phyloP scores from a whole-genome alignment of 495 filamentous ascomycete genomes.

The Lophiostoma macrostomum region DNA sequence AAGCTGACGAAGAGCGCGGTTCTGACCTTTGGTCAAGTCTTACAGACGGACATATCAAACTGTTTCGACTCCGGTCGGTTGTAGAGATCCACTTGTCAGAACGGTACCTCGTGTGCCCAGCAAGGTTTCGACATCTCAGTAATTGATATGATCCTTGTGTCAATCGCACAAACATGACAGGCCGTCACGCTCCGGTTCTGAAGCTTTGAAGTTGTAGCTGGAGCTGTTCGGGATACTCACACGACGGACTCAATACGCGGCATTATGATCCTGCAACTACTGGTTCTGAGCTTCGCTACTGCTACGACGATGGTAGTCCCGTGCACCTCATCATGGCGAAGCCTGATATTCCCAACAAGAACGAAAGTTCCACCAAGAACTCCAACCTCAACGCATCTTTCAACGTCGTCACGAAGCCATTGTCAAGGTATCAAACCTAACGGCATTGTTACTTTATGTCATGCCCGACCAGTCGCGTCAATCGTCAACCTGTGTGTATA shows the following conservation, averaged over 20 bases:
- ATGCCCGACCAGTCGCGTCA: conserved; percentile 41
- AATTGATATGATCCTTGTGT: conserved; percentile 16
- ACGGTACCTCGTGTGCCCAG: conserved; percentile 30
- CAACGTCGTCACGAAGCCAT: conserved; percentile 29
- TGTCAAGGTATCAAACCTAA: conserved; percentile 25
- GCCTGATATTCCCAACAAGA: conserved; percentile 31
- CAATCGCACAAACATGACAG: conserved; percentile 16
- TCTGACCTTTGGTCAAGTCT: conserved; percentile 28
- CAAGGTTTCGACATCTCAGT: conserved; percentile 31
- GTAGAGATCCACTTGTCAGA: conserved; percentile 39
- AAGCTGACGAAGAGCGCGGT: conserved; percentile 35
- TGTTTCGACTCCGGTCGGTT: conserved; percentile 13
- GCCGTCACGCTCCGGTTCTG: conserved; percentile 33
- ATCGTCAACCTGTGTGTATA: conserved; percentile 37
- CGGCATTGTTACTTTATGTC: conserved; percentile 29
- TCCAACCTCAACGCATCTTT: conserved; percentile 33
- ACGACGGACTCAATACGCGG: conserved; percentile 20
- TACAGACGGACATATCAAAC: conserved; percentile 36
- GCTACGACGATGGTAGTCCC: conserved; percentile 32
- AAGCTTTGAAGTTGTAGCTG: conserved; percentile 12
- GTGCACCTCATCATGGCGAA: conserved; percentile 27
- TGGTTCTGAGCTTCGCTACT: neutral
- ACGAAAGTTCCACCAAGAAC: conserved; percentile 26
- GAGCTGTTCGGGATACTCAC: neutral
- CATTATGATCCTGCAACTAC: conserved; percentile 5